These are phyloP conservation scores for Nemania abortiva DNA, from an alignment of 2,329 filamentous ascomycete species.

Conservation along the genomic window DNA sequence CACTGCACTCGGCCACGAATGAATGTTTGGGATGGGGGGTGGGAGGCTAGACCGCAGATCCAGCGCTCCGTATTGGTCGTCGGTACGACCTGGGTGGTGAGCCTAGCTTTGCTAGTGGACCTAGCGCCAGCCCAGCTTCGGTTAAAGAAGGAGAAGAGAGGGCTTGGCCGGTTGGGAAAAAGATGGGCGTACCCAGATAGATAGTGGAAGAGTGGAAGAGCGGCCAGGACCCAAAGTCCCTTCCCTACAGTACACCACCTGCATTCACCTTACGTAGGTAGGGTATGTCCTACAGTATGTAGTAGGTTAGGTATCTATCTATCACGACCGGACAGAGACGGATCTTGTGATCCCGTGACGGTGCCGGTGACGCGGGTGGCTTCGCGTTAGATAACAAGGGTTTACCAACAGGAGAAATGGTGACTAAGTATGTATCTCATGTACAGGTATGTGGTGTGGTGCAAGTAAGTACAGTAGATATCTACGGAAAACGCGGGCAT, in stretches of 20 bases:
- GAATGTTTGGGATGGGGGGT: neutral
- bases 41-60: slow-evolving; percentile 25
- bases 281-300: neutral
- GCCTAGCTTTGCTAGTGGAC: slow-evolving; percentile 10
- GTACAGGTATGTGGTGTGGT: neutral
- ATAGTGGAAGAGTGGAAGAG: no score
- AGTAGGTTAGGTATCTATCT: no score
- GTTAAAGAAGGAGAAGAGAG: slow-evolving; percentile 10
- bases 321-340: slow-evolving; percentile 7
- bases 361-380: slow-evolving; percentile 17
- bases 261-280: no score
- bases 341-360: slow-evolving; percentile 11
- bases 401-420: neutral
- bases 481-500: neutral
- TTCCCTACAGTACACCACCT: no score
- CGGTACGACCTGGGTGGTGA: slow-evolving; percentile 8
- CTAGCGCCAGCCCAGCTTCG: slow-evolving; percentile 1
- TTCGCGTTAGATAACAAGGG: neutral
- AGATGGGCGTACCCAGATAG: no score
- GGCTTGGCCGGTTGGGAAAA: neutral
- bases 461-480: neutral
- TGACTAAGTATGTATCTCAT: neutral
- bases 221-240: no score
- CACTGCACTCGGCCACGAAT: neutral
- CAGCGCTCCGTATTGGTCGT: slow-evolving; percentile 22